phyloP scores from a whole-genome alignment of 441 rosid species.

The Sinapis alba region DNA sequence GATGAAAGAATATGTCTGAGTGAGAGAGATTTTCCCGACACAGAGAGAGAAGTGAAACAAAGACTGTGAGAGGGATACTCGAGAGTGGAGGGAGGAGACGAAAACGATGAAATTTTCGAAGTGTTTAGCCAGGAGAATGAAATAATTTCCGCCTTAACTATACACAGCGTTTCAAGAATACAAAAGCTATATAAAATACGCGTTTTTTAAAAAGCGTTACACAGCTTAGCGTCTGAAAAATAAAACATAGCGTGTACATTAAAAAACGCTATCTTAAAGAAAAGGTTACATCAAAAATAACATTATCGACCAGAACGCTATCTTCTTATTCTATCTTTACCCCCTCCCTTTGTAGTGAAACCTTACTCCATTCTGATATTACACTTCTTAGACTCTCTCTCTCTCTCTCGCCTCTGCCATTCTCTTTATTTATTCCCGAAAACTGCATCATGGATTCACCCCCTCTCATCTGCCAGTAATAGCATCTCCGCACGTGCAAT shows the following conservation, averaged over 20 bases:
- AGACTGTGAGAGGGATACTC: background rate
- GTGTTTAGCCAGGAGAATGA: background rate
- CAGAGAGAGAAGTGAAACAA: background rate
- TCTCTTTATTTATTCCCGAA: too few species aligned
- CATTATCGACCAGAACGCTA: too few species aligned
- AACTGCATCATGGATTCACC: too few species aligned
- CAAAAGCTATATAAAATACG: background rate
- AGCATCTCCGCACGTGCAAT: too few species aligned
- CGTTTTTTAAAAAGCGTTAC: background rate
- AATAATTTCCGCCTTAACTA: background rate
- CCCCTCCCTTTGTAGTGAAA: too few species aligned
- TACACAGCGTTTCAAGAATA: background rate
- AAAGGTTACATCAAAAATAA: too few species aligned
- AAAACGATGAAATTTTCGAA: background rate
- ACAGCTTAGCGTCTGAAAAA: background rate
- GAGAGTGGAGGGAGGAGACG: background rate
- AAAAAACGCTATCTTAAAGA: background rate
- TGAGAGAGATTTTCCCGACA: background rate
- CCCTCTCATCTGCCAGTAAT: too few species aligned
- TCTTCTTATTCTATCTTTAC: too few species aligned
- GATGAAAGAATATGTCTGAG: background rate
- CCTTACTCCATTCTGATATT: too few species aligned
- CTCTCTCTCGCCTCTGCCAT: too few species aligned
- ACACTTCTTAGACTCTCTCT: too few species aligned
- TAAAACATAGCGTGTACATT: background rate